Conservation (phyloP, 164 flowering plant genomes). For the Macadamia integrifolia region DNA sequence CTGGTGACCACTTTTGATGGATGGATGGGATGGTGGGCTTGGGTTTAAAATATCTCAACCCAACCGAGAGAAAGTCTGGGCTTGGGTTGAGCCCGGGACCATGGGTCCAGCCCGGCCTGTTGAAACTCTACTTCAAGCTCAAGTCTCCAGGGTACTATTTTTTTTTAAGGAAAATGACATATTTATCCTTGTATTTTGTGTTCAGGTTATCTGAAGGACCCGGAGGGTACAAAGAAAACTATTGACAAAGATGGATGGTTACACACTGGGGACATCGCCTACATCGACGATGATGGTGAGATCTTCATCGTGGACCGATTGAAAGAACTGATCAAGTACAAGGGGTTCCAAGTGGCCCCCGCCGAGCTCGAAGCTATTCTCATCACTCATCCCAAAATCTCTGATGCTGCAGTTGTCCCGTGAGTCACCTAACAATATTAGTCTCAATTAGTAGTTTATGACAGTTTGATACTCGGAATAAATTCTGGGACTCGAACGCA, state of each 20-base stretch:
- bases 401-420: slow-evolving; percentile 93
- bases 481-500: too few species aligned
- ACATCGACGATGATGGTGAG: slow-evolving; percentile 82
- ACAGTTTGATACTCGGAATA: too few species aligned
- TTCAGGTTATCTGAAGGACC: slow-evolving; percentile 81
- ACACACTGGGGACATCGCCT: slow-evolving; percentile 92
- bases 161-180: neutral
- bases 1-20: too few species aligned
- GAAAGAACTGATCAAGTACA: slow-evolving; percentile 88
- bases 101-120: too few species aligned
- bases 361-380: slow-evolving; percentile 93
- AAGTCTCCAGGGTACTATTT: too few species aligned
- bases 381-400: slow-evolving; percentile 52
- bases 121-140: too few species aligned
- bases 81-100: too few species aligned
- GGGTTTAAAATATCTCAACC: too few species aligned
- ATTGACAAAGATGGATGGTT: slow-evolving; percentile 90
- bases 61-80: too few species aligned
- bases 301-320: slow-evolving; percentile 85
- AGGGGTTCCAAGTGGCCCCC: slow-evolving; percentile 94
- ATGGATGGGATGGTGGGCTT: too few species aligned
- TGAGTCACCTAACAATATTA: slow-evolving; percentile 25
- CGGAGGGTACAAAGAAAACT: slow-evolving; percentile 64
- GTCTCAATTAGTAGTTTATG: neutral
- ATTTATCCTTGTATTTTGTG: neutral